phyloP scores from a whole-genome alignment of 1,284 basidiomycete genomes.

The Schizophyllum amplum region DNA sequence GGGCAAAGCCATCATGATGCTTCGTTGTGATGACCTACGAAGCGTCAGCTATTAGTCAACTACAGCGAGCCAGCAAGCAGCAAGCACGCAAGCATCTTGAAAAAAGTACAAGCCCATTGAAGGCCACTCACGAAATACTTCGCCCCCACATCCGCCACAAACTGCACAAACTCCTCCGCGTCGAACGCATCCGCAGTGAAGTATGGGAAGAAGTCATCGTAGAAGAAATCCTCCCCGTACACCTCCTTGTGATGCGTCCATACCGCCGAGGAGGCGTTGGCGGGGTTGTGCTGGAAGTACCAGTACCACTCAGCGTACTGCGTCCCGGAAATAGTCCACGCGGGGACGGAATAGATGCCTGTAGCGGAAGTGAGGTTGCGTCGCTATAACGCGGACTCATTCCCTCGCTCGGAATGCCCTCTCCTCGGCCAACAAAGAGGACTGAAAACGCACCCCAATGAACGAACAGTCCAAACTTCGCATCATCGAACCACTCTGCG shows the following conservation, averaged over 20 bases:
- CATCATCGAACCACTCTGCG: slow-evolving; percentile 35
- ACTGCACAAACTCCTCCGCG: slow-evolving; percentile 43
- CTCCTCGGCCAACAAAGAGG: no score
- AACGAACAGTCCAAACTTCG: not conserved
- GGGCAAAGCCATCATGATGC: slow-evolving; percentile 10
- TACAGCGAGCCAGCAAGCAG: no score
- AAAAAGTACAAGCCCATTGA: not conserved
- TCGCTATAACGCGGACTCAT: no score
- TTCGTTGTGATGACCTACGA: slow-evolving; percentile 4
- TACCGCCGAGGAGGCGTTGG: slow-evolving; percentile 28
- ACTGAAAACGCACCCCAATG: not conserved
- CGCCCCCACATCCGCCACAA: slow-evolving; percentile 48
- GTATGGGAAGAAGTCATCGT: slow-evolving; percentile 50
- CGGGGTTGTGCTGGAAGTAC: slow-evolving; percentile 22
- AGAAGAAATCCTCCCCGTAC: slow-evolving; percentile 38
- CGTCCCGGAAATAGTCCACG: not conserved
- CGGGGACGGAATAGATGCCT: not conserved
- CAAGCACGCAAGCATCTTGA: not conserved
- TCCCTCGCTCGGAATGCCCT: no score
- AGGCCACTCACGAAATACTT: slow-evolving; percentile 45
- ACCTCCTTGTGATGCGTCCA: slow-evolving; percentile 42
- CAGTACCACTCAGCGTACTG: slow-evolving; percentile 52
- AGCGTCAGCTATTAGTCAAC: no score
- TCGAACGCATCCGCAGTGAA: slow-evolving; percentile 47
- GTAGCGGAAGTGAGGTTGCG: no score